phyloP scores from a whole-genome alignment of 2,329 filamentous ascomycete species.

The Trichoderma brevicompactum region DNA sequence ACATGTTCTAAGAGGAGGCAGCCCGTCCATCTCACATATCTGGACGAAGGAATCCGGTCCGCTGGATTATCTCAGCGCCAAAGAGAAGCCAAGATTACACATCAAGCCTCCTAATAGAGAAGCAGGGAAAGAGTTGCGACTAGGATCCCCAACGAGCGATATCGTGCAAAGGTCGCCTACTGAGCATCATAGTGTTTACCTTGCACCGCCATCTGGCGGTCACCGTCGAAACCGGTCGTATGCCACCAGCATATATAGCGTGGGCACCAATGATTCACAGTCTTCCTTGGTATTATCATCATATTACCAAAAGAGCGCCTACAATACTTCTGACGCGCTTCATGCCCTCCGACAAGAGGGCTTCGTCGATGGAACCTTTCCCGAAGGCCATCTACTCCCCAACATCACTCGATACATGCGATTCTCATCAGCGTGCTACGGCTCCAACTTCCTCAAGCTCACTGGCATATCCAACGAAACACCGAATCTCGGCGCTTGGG shows the following conservation, averaged over 20 bases:
- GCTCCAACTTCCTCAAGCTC: constrained; percentile 64
- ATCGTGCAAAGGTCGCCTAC: constrained; percentile 51
- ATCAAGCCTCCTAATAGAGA: constrained; percentile 29
- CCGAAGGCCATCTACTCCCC: constrained; percentile 60
- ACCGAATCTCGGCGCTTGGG: constrained; percentile 47
- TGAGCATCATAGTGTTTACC: constrained; percentile 34
- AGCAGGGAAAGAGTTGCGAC: constrained; percentile 41
- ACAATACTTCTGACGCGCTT: constrained; percentile 54
- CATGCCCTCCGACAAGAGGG: constrained; percentile 56
- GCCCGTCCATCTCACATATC: constrained; percentile 52
- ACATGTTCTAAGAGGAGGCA: constrained; percentile 56
- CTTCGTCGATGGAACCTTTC: constrained; percentile 62
- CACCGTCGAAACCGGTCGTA: constrained; percentile 40
- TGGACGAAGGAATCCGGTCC: constrained; percentile 51
- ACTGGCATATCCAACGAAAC: constrained; percentile 63
- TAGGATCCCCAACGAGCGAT: constrained; percentile 45
- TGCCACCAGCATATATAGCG: constrained; percentile 63
- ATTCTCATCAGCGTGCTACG: constrained; percentile 69
- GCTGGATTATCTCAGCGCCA: background rate
- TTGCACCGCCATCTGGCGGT: constrained; percentile 33
- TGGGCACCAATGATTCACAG: constrained; percentile 60
- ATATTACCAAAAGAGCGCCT: constrained; percentile 54
- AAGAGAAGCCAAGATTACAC: background rate
- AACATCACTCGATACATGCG: constrained; percentile 69
- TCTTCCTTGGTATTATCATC: constrained; percentile 57